Base-by-base conservation (phyloP, 2,329 filamentous ascomycete species). In the Trichoderma arundinaceum region DNA sequence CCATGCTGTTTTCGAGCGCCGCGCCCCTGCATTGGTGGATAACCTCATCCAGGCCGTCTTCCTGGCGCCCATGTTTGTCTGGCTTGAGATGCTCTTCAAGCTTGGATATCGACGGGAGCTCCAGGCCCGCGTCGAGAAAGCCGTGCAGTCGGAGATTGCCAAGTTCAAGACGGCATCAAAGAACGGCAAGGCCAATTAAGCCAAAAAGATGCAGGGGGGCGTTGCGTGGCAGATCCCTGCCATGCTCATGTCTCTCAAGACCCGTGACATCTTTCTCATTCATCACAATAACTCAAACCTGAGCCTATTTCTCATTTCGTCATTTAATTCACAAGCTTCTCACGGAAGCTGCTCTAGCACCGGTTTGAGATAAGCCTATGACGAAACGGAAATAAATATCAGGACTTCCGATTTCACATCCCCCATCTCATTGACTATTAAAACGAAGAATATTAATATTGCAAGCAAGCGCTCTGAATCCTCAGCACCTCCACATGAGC, bases 41-140 rank as follows among this genome's bases (percentile, higher is more conserved):
- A 98, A 97, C 74, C 80, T 98, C 48, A 84, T 96, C 54, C 95
- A 98, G 79, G 94, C 95, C 33, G 78, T 98, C 69, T 94, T 98
- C 74, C 84, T 98, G 28, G 95, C 95, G 0, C 95, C 95, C 8
- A 90, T 99, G 74, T 99, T 98, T 72, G 94, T 98, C 66, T 99
- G 95, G 92, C 90, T 99, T 72, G 94, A 98, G 81, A 80, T 96
- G 28, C 84, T 99, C 32, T 99, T 99, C 82, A 88, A 84, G 73
- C 86, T 96, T 58, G 95, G 95, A 56, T 99, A 98, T 79, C 87
- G 95, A 67, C 91, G 90, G 1, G 93, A 96, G 77, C 82, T 99
- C 71, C 92, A 94, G 80, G 84, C 86, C 67, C 88, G 94, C 58
- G 87, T 98, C 51, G 88, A 94, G 68, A 88, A 89, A 75, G 88